Evolutionary conservation across 441 rosid genomes (phyloP), one percentile per base, ranked within the genome.

Genomic region (Manihot esculenta): DNA sequence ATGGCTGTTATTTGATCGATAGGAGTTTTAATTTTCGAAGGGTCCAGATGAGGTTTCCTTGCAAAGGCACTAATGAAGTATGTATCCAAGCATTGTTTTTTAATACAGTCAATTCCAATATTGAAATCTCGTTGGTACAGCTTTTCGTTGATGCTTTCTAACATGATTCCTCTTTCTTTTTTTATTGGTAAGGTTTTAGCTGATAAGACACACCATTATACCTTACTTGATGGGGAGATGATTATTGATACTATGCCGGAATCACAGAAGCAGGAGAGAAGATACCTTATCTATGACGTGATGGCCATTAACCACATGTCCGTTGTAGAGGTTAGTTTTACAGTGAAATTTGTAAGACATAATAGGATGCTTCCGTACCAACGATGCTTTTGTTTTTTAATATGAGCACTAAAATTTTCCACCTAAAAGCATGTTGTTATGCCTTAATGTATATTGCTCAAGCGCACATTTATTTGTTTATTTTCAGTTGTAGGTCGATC

Each of bases 201-300:
- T 64, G 97, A 91, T 70, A 89, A 77, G 85, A 89, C 87, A 44
- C 99, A 96, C 82, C 90, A 92, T 82, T 92, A 26, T 68, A 93
- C 95, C 9, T 80, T 96, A 79, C 96, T 96, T 76, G 99, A 96
- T 80, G 99, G 99, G 66, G 99, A 96, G 85, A 96, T 96, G 99
- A 73, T 96, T 63, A 96, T 96, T 38, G 99, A 96, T 79, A 89
- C 88, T 50, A 21, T 94, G 83, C 97, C 98, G 41, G 99, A 96
- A 73, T 84, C 96, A 10, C 87, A 77, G 67, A 89, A 88, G 87
- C 96, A 90, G 84, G 98, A 92, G 87, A 93, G 99, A 81, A 89
- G 99, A 86, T 96, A 96, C 79, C 92, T 96, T 59, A 94, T 96
- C 70, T 96, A 94, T 87, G 99, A 96, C 82, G 70, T 93, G 85